Evolutionary conservation across 2,329 filamentous ascomycete species (phyloP).

Genomic region (Aspergillus versicolor): DNA sequence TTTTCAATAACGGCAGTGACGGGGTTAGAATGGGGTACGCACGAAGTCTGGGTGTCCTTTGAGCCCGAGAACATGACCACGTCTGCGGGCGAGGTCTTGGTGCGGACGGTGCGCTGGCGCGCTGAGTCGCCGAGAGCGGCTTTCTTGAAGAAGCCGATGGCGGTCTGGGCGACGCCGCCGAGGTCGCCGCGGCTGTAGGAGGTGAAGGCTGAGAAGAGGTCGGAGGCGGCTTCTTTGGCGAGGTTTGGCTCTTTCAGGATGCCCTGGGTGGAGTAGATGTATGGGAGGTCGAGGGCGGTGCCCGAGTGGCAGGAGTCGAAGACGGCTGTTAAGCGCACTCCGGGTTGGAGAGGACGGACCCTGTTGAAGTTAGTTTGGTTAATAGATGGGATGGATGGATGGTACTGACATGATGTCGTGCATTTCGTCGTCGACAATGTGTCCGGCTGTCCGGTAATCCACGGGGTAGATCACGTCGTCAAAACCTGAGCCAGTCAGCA

Average conservation of each 20-base stretch:
- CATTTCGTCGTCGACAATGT: constrained; percentile 77
- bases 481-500: constrained; percentile 44
- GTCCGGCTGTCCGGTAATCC: constrained; percentile 66
- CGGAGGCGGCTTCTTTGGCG: constrained; percentile 65
- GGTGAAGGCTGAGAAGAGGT: constrained; percentile 63
- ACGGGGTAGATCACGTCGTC: constrained; percentile 79
- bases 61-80: constrained; percentile 97
- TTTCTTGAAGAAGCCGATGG: constrained; percentile 86
- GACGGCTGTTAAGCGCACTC: constrained; percentile 74
- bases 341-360: constrained; percentile 74
- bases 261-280: constrained; percentile 63
- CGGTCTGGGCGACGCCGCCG: constrained; percentile 72
- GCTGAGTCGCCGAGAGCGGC: constrained; percentile 75
- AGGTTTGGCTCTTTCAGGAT: constrained; percentile 68
- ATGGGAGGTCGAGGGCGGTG: constrained; percentile 66
- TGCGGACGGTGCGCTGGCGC: constrained; percentile 75
- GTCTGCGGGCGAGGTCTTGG: constrained; percentile 91
- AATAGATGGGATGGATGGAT: neutral
- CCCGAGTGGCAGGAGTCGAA: constrained; percentile 69
- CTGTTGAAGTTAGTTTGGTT: constrained; percentile 12
- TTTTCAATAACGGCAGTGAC: neutral
- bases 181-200: constrained; percentile 83
- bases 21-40: constrained; percentile 11
- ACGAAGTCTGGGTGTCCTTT: constrained; percentile 83
- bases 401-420: constrained; percentile 62